Conservation (phyloP, 148 eudicot species). For the Camellia lanceoleosa region DNA sequence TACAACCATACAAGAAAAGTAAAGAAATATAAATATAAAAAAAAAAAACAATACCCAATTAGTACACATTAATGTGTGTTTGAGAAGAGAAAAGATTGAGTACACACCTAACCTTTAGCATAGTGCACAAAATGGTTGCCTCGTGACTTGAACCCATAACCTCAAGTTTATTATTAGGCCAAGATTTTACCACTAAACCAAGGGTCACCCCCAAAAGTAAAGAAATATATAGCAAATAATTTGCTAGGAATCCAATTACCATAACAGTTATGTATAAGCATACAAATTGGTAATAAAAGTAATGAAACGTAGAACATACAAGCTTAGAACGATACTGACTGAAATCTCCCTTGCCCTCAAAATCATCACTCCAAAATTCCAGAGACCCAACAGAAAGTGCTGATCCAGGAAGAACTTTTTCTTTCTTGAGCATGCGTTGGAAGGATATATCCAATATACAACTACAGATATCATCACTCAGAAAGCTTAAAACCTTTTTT, state of each 20-base stretch:
- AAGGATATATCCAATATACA: conserved; percentile 66
- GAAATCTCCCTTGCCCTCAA: conserved; percentile 90
- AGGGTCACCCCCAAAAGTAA: too few relatives aligned
- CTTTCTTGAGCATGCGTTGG: conserved; percentile 80
- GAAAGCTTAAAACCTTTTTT: conserved; percentile 47
- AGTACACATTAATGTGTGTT: too few relatives aligned
- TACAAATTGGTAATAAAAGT: conserved; percentile 3
- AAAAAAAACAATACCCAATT: too few relatives aligned
- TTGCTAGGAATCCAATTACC: neutral
- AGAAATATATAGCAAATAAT: too few relatives aligned
- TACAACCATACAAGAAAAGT: neutral
- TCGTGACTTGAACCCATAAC: too few relatives aligned
- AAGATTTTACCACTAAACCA: too few relatives aligned
- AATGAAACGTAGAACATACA: conserved; percentile 43
- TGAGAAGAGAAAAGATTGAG: too few relatives aligned
- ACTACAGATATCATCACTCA: conserved; percentile 73
- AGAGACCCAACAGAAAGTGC: conserved; percentile 50
- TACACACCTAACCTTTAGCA: too few relatives aligned
- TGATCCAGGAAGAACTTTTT: conserved; percentile 60
- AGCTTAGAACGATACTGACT: conserved; percentile 88
- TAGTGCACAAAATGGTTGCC: too few relatives aligned
- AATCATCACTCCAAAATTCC: conserved; percentile 92
- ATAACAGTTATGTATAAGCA: neutral
- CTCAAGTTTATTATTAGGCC: too few relatives aligned
- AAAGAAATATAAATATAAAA: too few relatives aligned